Base-by-base conservation (phyloP, 345 rosid species). In the Geranium rotundifolium region DNA sequence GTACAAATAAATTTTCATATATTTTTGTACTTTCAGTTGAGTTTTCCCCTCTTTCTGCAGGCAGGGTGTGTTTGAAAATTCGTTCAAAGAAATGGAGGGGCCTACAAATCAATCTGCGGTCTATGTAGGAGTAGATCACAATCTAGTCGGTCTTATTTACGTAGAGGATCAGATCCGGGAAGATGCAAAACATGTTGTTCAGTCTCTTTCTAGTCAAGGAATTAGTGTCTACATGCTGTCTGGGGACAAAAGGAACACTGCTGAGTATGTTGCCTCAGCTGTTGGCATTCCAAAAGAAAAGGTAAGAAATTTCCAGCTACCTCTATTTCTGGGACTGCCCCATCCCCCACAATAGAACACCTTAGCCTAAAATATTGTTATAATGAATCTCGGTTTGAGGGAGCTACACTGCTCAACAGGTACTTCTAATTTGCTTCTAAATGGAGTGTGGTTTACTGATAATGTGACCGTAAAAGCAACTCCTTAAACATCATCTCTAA, bases 121-220 rank as follows among this genome's bases (percentile, higher is more conserved):
- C 67, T 92, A 85, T 66, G 80, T 92, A 62, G 99, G 90, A 61
- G 87, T 92, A 57, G 87, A 89, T 68, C 72, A 80, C 62, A 68
- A 80, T 57, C 90, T 89, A 62, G 90, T 85, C 69, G 98, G 93
- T 69, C 76, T 82, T 63, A 83, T 92, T 60, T 87, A 82, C 75
- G 74, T 89, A 57, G 95, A 85, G 79, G 98, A 92, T 81, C 86
- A 80, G 76, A 76, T 92, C 65, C 81, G 98, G 75, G 96, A 89
- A 69, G 99, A 92, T 82, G 97, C 97, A 62, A 70, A 77, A 23
- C 78, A 76, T 60, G 95, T 89, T 75, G 87, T 92, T 60, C 80
- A 73, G 58, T 67, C 85, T 65, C 72, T 92, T 76, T 76, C 81
- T 66, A 73, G 76, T 49, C 85, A 75, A 64, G 97, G 99, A 63